A percentile compares a stretch with the other conserved stretches of the same genome.
phyloP scores from a whole-genome alignment of 768 basidiomycete genomes.

The Melanogaster broomeanus region DNA sequence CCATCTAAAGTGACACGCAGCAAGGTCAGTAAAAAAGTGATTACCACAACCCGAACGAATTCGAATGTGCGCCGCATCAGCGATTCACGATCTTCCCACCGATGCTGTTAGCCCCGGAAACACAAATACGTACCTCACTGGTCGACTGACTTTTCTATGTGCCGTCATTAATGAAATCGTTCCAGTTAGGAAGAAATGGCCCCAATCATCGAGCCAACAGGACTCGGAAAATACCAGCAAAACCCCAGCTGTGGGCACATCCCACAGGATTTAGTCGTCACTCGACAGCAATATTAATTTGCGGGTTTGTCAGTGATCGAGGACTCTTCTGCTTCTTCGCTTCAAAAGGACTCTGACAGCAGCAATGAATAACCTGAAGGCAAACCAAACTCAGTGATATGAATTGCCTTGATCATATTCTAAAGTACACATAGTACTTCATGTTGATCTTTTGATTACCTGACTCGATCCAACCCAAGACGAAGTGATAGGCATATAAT shows the following conservation, averaged over 20 bases:
- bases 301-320: neutral
- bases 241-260: neutral
- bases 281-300: too few species aligned
- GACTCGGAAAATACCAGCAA: neutral
- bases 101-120: slow-evolving; percentile 12
- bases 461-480: too few species aligned
- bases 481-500: neutral
- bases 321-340: neutral
- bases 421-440: too few species aligned
- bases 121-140: neutral
- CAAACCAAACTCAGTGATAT: neutral
- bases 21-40: slow-evolving; percentile 14
- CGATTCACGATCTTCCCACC: slow-evolving; percentile 19
- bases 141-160: neutral
- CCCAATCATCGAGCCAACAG: neutral
- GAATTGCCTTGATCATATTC: neutral
- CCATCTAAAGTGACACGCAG: slow-evolving; percentile 10
- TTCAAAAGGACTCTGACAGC: neutral
- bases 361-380: neutral
- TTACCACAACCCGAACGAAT: slow-evolving; percentile 7
- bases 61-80: neutral
- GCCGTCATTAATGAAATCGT: slow-evolving; percentile 2
- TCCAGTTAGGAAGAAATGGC: neutral
- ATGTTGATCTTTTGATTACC: neutral
- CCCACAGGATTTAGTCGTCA: too few species aligned